phyloP scores from a whole-genome alignment of 441 rosid species.

The Erodium texanum region DNA sequence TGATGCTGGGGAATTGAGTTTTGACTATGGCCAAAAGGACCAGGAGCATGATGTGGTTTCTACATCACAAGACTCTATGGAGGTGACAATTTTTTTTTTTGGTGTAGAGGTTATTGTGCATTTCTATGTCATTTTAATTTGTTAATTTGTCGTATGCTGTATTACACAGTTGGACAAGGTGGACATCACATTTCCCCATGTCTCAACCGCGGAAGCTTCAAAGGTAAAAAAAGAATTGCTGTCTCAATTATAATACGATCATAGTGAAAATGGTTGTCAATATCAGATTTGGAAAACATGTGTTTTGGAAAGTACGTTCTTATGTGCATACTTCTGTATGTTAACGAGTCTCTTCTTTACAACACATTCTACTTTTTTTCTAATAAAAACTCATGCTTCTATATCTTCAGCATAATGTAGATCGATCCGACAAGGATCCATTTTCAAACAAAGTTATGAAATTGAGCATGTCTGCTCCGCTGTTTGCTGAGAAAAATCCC shows the following conservation, averaged over 20 bases:
- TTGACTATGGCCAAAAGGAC: slow-evolving; percentile 52
- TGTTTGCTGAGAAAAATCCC: slow-evolving; percentile 31
- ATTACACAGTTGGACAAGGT: slow-evolving; percentile 57
- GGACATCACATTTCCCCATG: slow-evolving; percentile 54
- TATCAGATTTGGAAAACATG: neutral
- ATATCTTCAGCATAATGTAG: slow-evolving; percentile 44
- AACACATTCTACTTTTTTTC: too few species aligned
- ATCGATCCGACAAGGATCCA: slow-evolving; percentile 28
- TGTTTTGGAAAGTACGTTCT: too few species aligned
- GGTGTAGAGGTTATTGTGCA: neutral
- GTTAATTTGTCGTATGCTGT: slow-evolving; percentile 12
- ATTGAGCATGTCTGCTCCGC: slow-evolving; percentile 48
- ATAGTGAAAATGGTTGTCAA: neutral
- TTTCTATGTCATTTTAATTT: neutral
- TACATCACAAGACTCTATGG: slow-evolving; percentile 40
- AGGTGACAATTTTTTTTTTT: slow-evolving; percentile 34
- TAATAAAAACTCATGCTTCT: slow-evolving; percentile 2
- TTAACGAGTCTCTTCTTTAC: neutral
- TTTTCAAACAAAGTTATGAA: slow-evolving; percentile 31
- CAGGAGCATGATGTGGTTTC: slow-evolving; percentile 38
- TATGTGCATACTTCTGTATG: neutral
- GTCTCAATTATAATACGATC: neutral
- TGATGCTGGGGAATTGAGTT: slow-evolving; percentile 79
- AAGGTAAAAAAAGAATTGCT: slow-evolving; percentile 38
- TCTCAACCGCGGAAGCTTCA: slow-evolving; percentile 26